Conservation (phyloP, 2,329 filamentous ascomycete species). For the Cladosporium sp. region DNA sequence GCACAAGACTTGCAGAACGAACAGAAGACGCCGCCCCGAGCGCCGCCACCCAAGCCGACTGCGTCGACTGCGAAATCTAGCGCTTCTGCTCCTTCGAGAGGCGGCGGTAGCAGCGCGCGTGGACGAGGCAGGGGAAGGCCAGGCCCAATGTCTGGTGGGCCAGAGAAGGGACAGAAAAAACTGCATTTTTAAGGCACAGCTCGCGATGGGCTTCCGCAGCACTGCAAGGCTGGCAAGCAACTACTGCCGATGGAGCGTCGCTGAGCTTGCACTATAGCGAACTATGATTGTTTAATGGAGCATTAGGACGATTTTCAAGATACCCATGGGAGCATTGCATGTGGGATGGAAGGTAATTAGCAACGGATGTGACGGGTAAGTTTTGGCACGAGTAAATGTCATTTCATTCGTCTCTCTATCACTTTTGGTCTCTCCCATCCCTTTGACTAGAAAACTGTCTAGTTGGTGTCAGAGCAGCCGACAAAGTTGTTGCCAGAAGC, state of each 20-base stretch:
- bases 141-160: constrained; percentile 24
- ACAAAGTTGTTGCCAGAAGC: constrained; percentile 66
- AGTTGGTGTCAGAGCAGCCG: constrained; percentile 47
- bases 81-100: constrained; percentile 17
- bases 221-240: no score
- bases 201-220: background rate
- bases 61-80: constrained; percentile 14
- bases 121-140: constrained; percentile 34
- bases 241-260: no score
- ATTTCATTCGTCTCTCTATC: background rate
- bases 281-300: no score
- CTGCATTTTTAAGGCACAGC: constrained; percentile 37
- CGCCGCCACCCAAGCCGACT: constrained; percentile 20
- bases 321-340: background rate
- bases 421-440: background rate
- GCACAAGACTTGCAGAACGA: constrained; percentile 77
- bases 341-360: no score
- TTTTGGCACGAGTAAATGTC: background rate
- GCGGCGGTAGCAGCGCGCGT: constrained; percentile 11
- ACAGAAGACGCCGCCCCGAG: constrained; percentile 39
- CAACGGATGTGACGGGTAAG: no score
- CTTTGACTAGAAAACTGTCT: constrained; percentile 10
- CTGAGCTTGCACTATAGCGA: no score
- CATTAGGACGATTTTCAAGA: background rate
- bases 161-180: constrained; percentile 43